phyloP scores from a whole-genome alignment of 306 rosid genomes.

The Biancaea sappan region DNA sequence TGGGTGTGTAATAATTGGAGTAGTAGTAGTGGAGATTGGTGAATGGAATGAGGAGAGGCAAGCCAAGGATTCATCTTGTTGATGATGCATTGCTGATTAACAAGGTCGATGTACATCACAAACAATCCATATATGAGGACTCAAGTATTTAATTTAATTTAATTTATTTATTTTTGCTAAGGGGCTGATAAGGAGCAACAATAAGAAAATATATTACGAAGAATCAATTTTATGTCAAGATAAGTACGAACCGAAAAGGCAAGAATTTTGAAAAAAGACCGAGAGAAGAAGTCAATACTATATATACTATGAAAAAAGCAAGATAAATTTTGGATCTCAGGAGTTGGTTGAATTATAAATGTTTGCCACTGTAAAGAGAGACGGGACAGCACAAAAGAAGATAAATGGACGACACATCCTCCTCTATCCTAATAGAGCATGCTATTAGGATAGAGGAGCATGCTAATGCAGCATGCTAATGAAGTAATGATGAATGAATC shows the following conservation, averaged over 20 bases:
- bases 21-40: constrained; percentile 27
- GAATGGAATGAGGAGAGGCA: constrained; percentile 31
- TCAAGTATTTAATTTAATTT: not conserved
- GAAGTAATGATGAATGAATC: constrained; percentile 30
- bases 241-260: not conserved
- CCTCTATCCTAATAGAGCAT: constrained; percentile 12
- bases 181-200: not conserved
- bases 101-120: too few species aligned
- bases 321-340: not conserved
- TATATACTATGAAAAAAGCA: not conserved
- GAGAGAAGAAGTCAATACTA: not conserved
- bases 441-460: too few species aligned
- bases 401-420: constrained; percentile 1
- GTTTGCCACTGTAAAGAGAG: constrained; percentile 24
- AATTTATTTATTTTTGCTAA: not conserved
- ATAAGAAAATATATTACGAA: not conserved
- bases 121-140: not conserved
- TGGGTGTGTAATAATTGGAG: constrained; percentile 32
- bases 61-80: constrained; percentile 10
- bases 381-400: constrained; percentile 33
- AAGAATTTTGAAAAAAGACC: not conserved
- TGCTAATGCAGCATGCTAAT: too few species aligned
- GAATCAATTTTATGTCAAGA: not conserved
- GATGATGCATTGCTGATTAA: constrained; percentile 26
- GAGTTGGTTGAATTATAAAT: not conserved